Percentiles rank a stretch among this genome's conserved stretches.
Conservation (phyloP, 441 rosid genomes). For the Syzygium syzygioides region DNA sequence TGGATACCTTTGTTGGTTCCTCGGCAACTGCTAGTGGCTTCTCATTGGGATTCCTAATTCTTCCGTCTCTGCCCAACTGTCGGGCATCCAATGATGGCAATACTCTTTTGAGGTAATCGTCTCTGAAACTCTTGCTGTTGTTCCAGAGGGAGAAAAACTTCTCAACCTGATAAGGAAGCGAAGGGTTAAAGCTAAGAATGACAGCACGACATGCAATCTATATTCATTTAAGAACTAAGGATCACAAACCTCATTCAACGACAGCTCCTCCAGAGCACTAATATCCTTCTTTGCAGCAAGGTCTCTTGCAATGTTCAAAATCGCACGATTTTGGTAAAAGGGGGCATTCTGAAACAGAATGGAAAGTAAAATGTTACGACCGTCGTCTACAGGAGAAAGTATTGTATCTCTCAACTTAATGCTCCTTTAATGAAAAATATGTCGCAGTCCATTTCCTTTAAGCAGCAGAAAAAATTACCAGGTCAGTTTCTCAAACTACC, state of each 20-base stretch:
- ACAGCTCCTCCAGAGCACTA: slow-evolving; percentile 42
- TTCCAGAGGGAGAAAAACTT: slow-evolving; percentile 74
- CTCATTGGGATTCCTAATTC: slow-evolving; percentile 77
- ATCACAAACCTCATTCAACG: slow-evolving; percentile 36
- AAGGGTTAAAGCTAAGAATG: slow-evolving; percentile 13
- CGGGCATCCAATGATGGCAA: slow-evolving; percentile 53
- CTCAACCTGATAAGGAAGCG: slow-evolving; percentile 43
- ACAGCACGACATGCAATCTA: background rate
- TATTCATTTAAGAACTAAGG: background rate
- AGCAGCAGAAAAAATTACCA: background rate
- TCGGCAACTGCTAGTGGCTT: slow-evolving; percentile 50
- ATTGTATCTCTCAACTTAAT: background rate
- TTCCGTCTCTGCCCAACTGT: slow-evolving; percentile 62
- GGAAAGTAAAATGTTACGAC: background rate
- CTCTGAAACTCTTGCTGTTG: slow-evolving; percentile 43
- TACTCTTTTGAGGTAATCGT: slow-evolving; percentile 68
- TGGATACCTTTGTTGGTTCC: slow-evolving; percentile 20
- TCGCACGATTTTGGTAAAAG: slow-evolving; percentile 31
- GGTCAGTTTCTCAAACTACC: background rate
- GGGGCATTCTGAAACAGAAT: slow-evolving; percentile 32
- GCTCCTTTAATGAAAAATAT: background rate
- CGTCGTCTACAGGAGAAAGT: background rate
- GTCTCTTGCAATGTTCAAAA: slow-evolving; percentile 35
- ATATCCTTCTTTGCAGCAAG: slow-evolving; percentile 50
- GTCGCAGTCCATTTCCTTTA: background rate